Percentiles rank a stretch among this genome's conserved stretches.
Evolutionary conservation across 192 early-diverging fungal genomes (phyloP).

Genomic region (Linnemannia hyalina): DNA sequence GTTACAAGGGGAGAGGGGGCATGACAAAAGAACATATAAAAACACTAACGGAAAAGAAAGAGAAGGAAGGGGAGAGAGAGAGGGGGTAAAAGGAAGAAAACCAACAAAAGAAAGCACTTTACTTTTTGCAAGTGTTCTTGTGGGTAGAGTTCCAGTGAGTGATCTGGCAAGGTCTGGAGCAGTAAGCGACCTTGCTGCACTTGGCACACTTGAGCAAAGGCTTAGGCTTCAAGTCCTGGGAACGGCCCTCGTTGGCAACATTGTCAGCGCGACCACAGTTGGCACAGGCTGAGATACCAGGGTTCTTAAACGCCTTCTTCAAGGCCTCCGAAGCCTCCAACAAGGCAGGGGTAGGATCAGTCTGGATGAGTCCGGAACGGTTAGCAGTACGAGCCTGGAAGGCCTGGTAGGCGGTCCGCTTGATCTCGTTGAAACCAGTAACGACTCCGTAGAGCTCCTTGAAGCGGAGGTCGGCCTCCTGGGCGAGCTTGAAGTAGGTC

Average conservation of each 20-base stretch:
- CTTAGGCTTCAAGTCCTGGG: slow-evolving; percentile 51
- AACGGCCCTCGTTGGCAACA: slow-evolving; percentile 51
- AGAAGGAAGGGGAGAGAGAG: too few species aligned
- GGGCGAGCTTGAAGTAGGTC: slow-evolving; percentile 64
- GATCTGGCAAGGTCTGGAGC: slow-evolving; percentile 71
- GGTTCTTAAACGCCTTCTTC: slow-evolving; percentile 58
- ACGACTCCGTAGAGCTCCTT: slow-evolving; percentile 64
- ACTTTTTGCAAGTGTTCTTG: slow-evolving; percentile 63
- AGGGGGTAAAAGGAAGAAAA: background rate
- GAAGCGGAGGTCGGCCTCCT: slow-evolving; percentile 66
- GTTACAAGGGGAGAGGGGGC: background rate
- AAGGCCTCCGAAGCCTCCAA: slow-evolving; percentile 43
- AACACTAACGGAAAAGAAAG: background rate
- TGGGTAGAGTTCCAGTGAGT: slow-evolving; percentile 66
- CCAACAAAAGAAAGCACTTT: background rate
- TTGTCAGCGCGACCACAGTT: slow-evolving; percentile 61
- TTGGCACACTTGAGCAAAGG: slow-evolving; percentile 66
- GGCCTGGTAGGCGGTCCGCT: slow-evolving; percentile 58
- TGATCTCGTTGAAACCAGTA: slow-evolving; percentile 65
- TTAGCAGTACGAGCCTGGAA: slow-evolving; percentile 53
- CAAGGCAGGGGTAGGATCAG: slow-evolving; percentile 56
- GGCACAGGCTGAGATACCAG: slow-evolving; percentile 60
- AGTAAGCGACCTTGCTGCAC: slow-evolving; percentile 69
- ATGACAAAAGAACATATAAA: background rate
- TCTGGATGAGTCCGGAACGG: slow-evolving; percentile 28